These are phyloP conservation scores for Skeletonema marinoi DNA, from an alignment of 108 stramenopile genomes.

Conservation along the genomic window DNA sequence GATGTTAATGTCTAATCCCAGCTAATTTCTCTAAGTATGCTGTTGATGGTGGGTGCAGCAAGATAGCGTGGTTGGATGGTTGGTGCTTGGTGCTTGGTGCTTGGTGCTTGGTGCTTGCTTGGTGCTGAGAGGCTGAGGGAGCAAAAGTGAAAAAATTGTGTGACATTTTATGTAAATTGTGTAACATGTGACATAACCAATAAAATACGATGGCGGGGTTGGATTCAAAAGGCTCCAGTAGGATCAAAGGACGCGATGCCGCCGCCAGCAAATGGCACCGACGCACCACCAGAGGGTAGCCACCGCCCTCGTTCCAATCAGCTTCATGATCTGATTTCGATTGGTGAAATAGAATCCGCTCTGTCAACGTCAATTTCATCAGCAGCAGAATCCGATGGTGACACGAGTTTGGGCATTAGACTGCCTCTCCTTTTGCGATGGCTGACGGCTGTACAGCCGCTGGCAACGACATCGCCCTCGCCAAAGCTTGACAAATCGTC, in stretches of 20 bases:
- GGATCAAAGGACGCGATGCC: neutral
- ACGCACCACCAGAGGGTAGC: neutral
- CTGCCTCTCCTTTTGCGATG: conserved; percentile 71
- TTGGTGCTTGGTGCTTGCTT: no score
- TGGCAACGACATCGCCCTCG: conserved; percentile 38
- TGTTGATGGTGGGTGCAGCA: no score
- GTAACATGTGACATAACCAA: no score
- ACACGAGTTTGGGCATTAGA: conserved; percentile 47
- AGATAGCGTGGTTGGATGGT: no score
- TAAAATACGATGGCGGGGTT: neutral
- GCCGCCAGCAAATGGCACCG: neutral
- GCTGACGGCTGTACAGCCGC: conserved; percentile 53
- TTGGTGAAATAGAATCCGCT: conserved; percentile 68
- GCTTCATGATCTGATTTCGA: conserved; percentile 68
- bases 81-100: no score
- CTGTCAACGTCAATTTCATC: conserved; percentile 21
- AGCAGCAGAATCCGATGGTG: conserved; percentile 20
- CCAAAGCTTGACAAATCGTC: neutral
- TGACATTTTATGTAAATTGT: no score
- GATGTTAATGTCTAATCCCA: neutral
- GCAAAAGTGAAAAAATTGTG: no score
- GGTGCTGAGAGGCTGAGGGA: no score
- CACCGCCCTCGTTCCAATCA: neutral
- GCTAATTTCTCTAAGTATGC: no score
- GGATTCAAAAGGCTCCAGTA: neutral